These are phyloP conservation scores for Cenococcum geophilum DNA, from an alignment of 495 filamentous ascomycete genomes.

Conservation along the genomic window DNA sequence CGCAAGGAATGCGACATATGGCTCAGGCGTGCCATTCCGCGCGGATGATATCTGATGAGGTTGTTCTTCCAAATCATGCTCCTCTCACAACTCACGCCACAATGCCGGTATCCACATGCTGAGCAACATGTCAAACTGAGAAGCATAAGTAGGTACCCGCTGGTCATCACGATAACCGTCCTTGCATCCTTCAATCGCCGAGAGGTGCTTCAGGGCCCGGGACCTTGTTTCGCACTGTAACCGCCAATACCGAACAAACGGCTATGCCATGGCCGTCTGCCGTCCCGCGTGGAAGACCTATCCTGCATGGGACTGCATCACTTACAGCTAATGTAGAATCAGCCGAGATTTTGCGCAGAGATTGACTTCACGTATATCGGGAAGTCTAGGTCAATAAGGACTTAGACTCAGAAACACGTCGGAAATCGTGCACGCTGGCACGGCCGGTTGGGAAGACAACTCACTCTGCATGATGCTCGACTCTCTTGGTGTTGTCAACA, in stretches of 20 bases:
- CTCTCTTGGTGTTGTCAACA: conserved; percentile 2
- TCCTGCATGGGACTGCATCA: background rate
- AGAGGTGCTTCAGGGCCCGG: background rate
- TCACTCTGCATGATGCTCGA: conserved; percentile 6
- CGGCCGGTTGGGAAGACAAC: background rate
- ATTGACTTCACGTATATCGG: conserved; percentile 4
- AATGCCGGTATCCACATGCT: conserved; percentile 7
- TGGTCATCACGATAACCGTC: background rate
- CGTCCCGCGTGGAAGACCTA: background rate
- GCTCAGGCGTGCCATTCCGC: background rate
- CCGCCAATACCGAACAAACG: conserved; percentile 5
- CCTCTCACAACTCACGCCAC: conserved; percentile 4
- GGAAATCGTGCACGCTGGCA: conserved; percentile 1
- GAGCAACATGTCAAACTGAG: conserved; percentile 10
- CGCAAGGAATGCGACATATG: conserved; percentile 1
- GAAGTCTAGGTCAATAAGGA: conserved; percentile 3
- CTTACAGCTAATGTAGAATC: background rate
- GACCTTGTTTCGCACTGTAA: background rate
- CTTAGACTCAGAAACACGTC: conserved; percentile 4
- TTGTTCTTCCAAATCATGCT: background rate
- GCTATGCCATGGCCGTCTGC: background rate
- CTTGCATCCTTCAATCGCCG: background rate
- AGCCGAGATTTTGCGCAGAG: background rate
- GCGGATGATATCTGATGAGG: background rate
- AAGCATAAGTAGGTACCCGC: conserved; percentile 10